Base-by-base conservation (phyloP, 257 asterid genomes). In the Capsicum baccatum region DNA sequence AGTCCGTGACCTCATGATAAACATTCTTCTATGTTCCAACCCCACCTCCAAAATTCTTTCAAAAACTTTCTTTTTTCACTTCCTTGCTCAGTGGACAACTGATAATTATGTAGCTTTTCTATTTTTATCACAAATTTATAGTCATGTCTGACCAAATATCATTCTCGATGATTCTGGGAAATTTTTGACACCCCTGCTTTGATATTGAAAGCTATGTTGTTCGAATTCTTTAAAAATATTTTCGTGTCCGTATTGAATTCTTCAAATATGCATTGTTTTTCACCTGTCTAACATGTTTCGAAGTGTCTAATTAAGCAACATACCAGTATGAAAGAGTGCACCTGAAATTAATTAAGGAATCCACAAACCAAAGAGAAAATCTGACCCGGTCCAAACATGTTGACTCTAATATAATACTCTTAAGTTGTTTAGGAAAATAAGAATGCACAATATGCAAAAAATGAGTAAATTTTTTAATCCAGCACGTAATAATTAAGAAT, bases 1-100 rank as follows among this genome's bases (percentile, higher is more conserved):
- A 68, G 8, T 67, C 84, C 81, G 63, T 79, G 87, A 85, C 73
- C 83, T 84, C 82, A 78, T 79, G 74, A 78, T 37, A 39, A 26
- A 76, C 63, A 76, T 2, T 1, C 21, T 52, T 50, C 81, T 8
- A 21, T 21, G 3, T 12, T 76, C n/a, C n/a, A 76, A 76, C 62
- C 63, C 63, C 63, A 13, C 81, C 81, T 3, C 7, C 15, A 5
- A 6, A 26, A 21, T 52, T 52, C 21, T 76, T 52, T 26, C 21
- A 7, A 52, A 21, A 76, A 26, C 2, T 6, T 44, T 44, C 48
- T 44, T 44, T 44, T 44, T 39, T 39, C 44, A 39, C 7, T 4
- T 44, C 33, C 33, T 26, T 26, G 33, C 33, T 26, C 33, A 26
- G 1, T 26, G 33, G 33, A 26, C 33, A 26, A 26, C 33, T 26